These are phyloP conservation scores for Globisporangium nagaii DNA, from an alignment of 352 stramenopile species.

Conservation along the genomic window DNA sequence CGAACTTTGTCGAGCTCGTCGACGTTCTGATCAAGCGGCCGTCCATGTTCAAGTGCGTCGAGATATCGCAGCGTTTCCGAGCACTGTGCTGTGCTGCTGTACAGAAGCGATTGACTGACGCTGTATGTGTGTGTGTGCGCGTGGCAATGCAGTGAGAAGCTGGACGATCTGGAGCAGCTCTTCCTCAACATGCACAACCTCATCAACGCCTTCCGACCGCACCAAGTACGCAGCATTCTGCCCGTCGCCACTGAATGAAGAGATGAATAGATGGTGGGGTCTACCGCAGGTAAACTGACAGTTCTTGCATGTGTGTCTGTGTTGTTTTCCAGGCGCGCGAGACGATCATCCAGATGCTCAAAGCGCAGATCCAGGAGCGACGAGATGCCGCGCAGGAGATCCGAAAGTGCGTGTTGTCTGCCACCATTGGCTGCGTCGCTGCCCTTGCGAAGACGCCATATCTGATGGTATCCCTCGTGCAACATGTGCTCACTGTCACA, in stretches of 20 bases:
- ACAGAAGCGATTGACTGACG: not conserved
- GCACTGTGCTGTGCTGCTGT: not conserved
- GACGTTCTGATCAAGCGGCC: conserved; percentile 78
- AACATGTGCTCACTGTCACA: conserved; percentile 1
- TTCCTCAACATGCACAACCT: conserved; percentile 90
- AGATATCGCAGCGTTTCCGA: not conserved
- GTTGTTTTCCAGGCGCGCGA: conserved; percentile 36
- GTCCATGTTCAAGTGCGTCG: conserved; percentile 75
- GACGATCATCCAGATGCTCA: conserved; percentile 81
- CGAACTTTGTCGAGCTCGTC: conserved; percentile 81
- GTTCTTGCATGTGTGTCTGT: not conserved
- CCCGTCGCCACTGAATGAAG: too few species aligned
- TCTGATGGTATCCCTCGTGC: too few species aligned
- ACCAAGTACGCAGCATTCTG: conserved; percentile 61
- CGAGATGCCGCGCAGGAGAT: conserved; percentile 70
- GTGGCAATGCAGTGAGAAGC: conserved; percentile 45
- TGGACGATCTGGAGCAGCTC: conserved; percentile 80
- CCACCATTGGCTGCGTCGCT: too few species aligned
- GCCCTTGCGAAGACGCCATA: too few species aligned
- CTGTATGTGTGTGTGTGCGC: not conserved
- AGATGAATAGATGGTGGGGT: too few species aligned
- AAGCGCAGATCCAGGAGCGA: conserved; percentile 69
- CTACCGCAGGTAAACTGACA: not conserved
- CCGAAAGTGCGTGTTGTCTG: conserved; percentile 34
- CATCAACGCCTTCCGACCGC: conserved; percentile 83